phyloP scores from a whole-genome alignment of 2,329 filamentous ascomycete species.

The Fusarium globosum region DNA sequence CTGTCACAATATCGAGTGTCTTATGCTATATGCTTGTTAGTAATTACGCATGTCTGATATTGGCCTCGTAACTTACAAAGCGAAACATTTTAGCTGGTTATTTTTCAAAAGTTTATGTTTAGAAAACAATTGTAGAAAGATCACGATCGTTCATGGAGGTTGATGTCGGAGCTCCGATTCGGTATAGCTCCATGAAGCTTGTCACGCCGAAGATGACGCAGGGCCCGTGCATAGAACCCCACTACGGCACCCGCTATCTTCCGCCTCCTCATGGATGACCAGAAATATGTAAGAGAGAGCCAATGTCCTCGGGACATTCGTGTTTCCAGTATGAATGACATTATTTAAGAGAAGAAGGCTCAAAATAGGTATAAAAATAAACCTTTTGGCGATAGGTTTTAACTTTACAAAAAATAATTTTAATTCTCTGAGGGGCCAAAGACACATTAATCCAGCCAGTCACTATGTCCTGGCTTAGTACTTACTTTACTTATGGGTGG shows the following conservation, averaged over 20 bases:
- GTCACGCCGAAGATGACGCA: conserved; percentile 40
- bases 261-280: not conserved
- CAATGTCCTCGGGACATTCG: not conserved
- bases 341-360: not conserved
- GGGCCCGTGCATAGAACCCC: conserved; percentile 39
- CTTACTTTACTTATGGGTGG: not conserved
- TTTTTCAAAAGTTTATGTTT: not conserved
- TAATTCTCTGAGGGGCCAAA: not conserved
- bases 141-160: conserved; percentile 24
- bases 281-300: not conserved
- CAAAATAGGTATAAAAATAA: not conserved
- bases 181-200: conserved; percentile 46
- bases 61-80: conserved; percentile 53
- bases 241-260: conserved; percentile 22
- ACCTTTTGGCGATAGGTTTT: not conserved
- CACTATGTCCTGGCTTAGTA: not conserved
- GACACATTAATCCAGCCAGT: not conserved
- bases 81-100: conserved; percentile 56
- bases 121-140: not conserved
- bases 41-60: not conserved
- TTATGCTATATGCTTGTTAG: conserved; percentile 67
- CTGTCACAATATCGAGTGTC: conserved; percentile 89
- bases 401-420: not conserved
- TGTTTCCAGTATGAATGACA: not conserved
- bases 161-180: conserved; percentile 41